These are phyloP conservation scores for Ceriops decandra DNA, from an alignment of 345 rosid species.

Conservation along the genomic window DNA sequence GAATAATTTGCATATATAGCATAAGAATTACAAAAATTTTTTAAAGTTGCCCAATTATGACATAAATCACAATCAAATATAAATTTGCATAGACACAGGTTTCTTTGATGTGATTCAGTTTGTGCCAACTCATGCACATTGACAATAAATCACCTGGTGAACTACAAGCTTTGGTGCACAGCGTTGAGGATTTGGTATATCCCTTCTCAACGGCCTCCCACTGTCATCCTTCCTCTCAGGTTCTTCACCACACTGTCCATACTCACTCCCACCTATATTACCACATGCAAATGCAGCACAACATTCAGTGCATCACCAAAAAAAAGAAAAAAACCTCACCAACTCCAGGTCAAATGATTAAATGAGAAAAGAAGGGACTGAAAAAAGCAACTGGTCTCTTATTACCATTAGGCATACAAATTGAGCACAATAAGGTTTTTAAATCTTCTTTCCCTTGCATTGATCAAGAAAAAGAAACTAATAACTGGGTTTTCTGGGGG, in stretches of 20 bases:
- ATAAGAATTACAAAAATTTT: no score
- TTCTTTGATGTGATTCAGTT: not conserved
- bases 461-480: no score
- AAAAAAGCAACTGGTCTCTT: no score
- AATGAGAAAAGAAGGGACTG: not conserved
- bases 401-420: no score
- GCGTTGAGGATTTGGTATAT: constrained; percentile 86
- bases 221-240: constrained; percentile 81
- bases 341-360: not conserved
- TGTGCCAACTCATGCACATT: not conserved
- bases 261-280: constrained; percentile 84
- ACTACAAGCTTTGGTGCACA: constrained; percentile 89
- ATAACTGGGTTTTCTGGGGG: no score
- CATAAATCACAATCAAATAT: no score
- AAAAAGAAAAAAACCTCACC: not conserved
- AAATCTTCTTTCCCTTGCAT: no score
- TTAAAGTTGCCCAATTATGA: no score
- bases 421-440: no score
- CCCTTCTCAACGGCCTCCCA: constrained; percentile 77
- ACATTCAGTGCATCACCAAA: not conserved
- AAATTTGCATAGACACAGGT: not conserved
- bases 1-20: no score
- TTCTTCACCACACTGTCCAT: constrained; percentile 99
- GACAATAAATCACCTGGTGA: constrained; percentile 57
- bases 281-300: constrained; percentile 5